Percentiles rank a stretch among this genome's conserved stretches.
Evolutionary conservation across 352 stramenopile genomes (phyloP).

Genomic region (Pythium brassicae): DNA sequence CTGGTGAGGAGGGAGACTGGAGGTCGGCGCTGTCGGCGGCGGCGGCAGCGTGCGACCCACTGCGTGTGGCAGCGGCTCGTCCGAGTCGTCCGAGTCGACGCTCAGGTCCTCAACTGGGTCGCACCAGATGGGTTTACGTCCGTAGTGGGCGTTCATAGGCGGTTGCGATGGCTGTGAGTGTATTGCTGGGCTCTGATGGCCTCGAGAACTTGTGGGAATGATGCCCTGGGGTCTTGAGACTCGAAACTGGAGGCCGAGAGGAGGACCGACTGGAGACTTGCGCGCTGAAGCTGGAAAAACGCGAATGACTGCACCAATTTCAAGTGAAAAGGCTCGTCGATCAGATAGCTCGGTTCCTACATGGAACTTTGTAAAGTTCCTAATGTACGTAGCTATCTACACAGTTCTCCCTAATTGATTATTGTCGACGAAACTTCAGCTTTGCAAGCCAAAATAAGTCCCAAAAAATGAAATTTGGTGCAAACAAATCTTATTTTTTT

Average conservation of each 20-base stretch:
- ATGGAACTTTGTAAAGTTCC: neutral
- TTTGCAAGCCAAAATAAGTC: too few species aligned
- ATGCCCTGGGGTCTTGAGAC: too few species aligned
- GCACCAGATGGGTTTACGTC: constrained; percentile 16
- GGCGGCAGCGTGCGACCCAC: neutral
- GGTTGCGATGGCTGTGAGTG: neutral
- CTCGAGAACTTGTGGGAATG: too few species aligned
- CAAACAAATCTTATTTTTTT: too few species aligned
- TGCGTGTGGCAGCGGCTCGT: constrained; percentile 1
- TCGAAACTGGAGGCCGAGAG: too few species aligned
- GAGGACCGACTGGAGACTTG: too few species aligned
- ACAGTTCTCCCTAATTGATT: too few species aligned
- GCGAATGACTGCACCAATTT: constrained; percentile 10
- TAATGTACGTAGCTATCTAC: too few species aligned
- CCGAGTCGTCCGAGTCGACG: constrained; percentile 13
- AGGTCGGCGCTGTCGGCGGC: neutral
- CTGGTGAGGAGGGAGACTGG: neutral
- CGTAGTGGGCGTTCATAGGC: constrained; percentile 8
- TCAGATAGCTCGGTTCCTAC: constrained; percentile 1
- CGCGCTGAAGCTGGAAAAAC: neutral
- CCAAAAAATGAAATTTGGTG: too few species aligned
- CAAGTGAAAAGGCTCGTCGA: too few species aligned
- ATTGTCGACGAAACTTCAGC: too few species aligned
- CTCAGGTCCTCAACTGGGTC: constrained; percentile 15
- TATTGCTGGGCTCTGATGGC: neutral